A percentile compares a stretch with the other conserved stretches of the same genome.
These are phyloP conservation scores for Jatropha curcas DNA, from an alignment of 345 rosid genomes.

Conservation along the genomic window DNA sequence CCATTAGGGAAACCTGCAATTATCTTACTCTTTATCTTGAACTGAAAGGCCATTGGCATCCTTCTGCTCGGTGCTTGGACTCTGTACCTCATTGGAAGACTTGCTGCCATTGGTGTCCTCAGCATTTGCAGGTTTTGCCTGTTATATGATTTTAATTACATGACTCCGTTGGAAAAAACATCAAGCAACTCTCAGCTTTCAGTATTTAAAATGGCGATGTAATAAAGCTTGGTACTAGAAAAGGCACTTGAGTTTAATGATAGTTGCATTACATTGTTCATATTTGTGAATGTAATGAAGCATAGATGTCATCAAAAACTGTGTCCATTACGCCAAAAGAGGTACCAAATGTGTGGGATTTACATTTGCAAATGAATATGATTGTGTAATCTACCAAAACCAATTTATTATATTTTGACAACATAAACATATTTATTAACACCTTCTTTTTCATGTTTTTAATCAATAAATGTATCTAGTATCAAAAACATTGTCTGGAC, in stretches of 20 bases:
- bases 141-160: constrained; percentile 12
- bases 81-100: constrained; percentile 23
- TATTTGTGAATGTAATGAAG: not conserved
- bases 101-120: constrained; percentile 50
- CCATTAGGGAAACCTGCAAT: constrained; percentile 6
- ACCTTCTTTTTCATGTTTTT: too few species aligned
- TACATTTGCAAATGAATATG: too few species aligned
- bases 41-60: constrained; percentile 33
- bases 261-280: not conserved
- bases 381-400: too few species aligned
- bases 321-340: not conserved
- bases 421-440: too few species aligned
- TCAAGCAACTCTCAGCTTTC: not conserved
- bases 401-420: too few species aligned
- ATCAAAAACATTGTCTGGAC: too few species aligned
- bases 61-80: constrained; percentile 32
- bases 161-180: not conserved
- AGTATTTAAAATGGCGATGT: not conserved
- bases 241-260: not conserved
- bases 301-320: not conserved
- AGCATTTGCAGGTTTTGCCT: constrained; percentile 45
- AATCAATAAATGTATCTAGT: too few species aligned
- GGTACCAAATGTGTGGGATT: too few species aligned
- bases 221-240: not conserved
- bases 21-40: constrained; percentile 37